A percentile compares a stretch with the other conserved stretches of the same genome.
Evolutionary conservation across 371 early-diverging fungal genomes (phyloP).

Genomic region (Dichotomocladium elegans): DNA sequence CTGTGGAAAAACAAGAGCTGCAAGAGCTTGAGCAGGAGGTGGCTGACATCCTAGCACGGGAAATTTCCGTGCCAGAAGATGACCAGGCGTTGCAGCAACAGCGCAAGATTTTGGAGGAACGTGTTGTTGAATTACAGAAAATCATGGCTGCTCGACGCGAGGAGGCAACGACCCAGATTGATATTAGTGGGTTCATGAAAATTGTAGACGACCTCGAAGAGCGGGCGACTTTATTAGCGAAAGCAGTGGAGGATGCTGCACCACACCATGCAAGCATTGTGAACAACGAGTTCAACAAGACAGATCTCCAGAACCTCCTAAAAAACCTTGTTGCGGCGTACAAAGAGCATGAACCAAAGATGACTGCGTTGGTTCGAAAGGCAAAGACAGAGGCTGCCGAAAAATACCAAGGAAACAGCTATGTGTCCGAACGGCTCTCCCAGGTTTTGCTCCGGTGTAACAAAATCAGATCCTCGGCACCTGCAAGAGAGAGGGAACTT

Average conservation of each 20-base stretch:
- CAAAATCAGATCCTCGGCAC: slow-evolving; percentile 25
- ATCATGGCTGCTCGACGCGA: slow-evolving; percentile 26
- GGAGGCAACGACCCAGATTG: slow-evolving; percentile 24
- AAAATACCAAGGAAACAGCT: slow-evolving; percentile 29
- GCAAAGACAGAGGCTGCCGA: slow-evolving; percentile 26
- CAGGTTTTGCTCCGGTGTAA: slow-evolving; percentile 41
- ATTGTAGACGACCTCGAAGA: slow-evolving; percentile 32
- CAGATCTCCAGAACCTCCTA: slow-evolving; percentile 47
- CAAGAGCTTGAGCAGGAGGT: slow-evolving; percentile 26
- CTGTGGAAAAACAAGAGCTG: slow-evolving; percentile 22
- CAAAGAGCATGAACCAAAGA: slow-evolving; percentile 36
- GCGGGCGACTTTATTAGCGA: slow-evolving; percentile 22
- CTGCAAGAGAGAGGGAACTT: slow-evolving; percentile 35
- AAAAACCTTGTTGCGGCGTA: slow-evolving; percentile 43
- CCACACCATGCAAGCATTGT: slow-evolving; percentile 33
- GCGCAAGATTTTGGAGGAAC: slow-evolving; percentile 8
- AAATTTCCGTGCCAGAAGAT: background rate
- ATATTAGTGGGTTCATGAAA: slow-evolving; percentile 23
- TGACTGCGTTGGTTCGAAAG: slow-evolving; percentile 29
- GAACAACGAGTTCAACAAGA: slow-evolving; percentile 34
- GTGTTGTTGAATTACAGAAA: slow-evolving; percentile 10
- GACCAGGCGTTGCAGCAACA: slow-evolving; percentile 17
- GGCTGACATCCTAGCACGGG: slow-evolving; percentile 1
- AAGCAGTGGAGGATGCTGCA: slow-evolving; percentile 37
- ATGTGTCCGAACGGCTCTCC: slow-evolving; percentile 33